These are phyloP conservation scores for Berkeleyomyces basicola DNA, from an alignment of 2,329 filamentous ascomycete species.

Conservation along the genomic window DNA sequence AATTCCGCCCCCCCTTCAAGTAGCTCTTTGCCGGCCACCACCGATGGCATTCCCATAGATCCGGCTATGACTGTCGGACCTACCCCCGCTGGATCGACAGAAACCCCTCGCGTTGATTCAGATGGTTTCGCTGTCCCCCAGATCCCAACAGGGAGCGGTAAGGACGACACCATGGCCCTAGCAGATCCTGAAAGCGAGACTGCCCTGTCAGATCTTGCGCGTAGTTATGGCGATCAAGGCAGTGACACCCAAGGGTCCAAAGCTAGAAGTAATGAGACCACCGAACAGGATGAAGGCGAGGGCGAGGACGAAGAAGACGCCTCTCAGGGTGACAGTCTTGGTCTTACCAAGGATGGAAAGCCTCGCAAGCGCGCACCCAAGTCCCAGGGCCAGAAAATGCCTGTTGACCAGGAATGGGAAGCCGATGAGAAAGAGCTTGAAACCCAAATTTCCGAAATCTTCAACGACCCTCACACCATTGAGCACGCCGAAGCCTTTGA, in stretches of 20 bases:
- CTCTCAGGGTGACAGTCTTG: constrained; percentile 17
- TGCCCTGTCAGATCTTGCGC: constrained; percentile 26
- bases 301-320: neutral
- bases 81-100: neutral
- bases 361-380: neutral
- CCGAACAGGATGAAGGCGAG: constrained; percentile 14
- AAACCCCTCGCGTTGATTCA: constrained; percentile 30
- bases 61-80: neutral
- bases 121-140: constrained; percentile 53
- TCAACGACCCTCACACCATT: constrained; percentile 43
- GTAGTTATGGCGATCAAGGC: constrained; percentile 26
- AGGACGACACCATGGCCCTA: constrained; percentile 10
- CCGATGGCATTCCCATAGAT: neutral
- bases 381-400: constrained; percentile 28
- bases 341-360: neutral
- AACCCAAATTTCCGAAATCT: constrained; percentile 51
- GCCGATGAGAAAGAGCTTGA: constrained; percentile 49
- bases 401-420: constrained; percentile 46
- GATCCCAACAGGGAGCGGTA: constrained; percentile 20
- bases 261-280: neutral
- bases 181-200: constrained; percentile 16
- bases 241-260: neutral
- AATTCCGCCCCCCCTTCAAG: neutral
- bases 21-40: neutral
- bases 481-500: constrained; percentile 42